These are phyloP conservation scores for Ophiognomonia clavigignenti-juglandacearum DNA, from an alignment of 2,329 filamentous ascomycete species.

Conservation along the genomic window DNA sequence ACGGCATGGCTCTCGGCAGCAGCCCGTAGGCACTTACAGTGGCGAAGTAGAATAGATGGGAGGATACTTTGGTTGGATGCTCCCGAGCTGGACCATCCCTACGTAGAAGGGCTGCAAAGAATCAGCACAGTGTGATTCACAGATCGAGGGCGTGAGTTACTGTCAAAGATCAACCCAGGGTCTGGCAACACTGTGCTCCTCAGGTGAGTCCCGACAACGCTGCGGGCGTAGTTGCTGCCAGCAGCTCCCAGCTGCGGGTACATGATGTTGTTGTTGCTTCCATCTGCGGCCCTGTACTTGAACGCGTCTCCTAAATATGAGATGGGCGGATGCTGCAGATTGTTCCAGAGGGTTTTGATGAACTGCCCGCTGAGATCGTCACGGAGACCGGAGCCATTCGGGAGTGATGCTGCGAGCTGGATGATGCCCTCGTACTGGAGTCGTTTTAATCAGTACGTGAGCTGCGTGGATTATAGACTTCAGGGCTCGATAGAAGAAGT, in stretches of 20 bases:
- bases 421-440: conserved; percentile 1
- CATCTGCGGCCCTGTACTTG: conserved; percentile 27
- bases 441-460: not conserved
- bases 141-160: not conserved
- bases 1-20: not conserved
- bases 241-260: conserved; percentile 63
- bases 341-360: conserved; percentile 48
- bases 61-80: conserved; percentile 4
- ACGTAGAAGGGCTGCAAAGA: not conserved
- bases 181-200: conserved; percentile 53
- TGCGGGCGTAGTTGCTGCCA: conserved; percentile 61
- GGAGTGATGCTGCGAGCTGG: conserved; percentile 2
- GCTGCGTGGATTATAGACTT: not conserved
- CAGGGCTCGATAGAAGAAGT: not conserved
- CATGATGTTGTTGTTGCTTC: conserved; percentile 45
- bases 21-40: conserved; percentile 38
- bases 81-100: conserved; percentile 1
- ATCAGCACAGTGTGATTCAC: not conserved
- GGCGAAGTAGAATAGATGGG: conserved; percentile 31
- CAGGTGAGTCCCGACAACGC: conserved; percentile 31
- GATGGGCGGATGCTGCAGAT: conserved; percentile 49
- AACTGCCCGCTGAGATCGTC: conserved; percentile 25
- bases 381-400: not conserved
- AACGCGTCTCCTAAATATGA: conserved; percentile 24
- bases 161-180: conserved; percentile 61